These are phyloP conservation scores for Biancaea sappan DNA, from an alignment of 306 rosid species.

Conservation along the genomic window DNA sequence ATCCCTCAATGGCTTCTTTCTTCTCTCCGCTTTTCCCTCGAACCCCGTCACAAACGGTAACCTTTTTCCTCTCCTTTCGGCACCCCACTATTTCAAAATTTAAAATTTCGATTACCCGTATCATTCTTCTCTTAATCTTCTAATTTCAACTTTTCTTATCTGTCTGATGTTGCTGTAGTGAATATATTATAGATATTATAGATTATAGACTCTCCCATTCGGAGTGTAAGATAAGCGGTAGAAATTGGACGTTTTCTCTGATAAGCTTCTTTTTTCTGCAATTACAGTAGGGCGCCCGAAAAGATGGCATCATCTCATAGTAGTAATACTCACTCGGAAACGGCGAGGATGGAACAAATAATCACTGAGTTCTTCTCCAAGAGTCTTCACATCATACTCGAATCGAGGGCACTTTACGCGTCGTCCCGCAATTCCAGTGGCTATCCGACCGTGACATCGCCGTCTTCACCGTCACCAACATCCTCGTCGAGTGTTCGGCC, in stretches of 20 bases:
- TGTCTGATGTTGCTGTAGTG: constrained; percentile 13
- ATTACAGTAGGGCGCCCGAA: constrained; percentile 18
- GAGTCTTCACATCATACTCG: constrained; percentile 76
- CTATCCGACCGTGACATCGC: constrained; percentile 59
- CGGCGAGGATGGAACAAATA: constrained; percentile 70
- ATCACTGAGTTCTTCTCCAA: constrained; percentile 79
- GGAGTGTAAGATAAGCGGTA: constrained; percentile 22
- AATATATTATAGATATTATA: no score
- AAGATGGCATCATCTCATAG: constrained; percentile 66
- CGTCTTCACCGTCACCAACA: constrained; percentile 69
- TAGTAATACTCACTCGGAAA: constrained; percentile 66
- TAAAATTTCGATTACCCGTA: background rate
- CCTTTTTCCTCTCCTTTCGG: background rate
- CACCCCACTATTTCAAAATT: background rate
- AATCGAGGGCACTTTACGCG: constrained; percentile 63
- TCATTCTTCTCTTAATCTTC: no score
- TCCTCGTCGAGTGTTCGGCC: constrained; percentile 78
- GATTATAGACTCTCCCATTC: background rate
- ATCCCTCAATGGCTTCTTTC: background rate
- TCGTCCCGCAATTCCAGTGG: constrained; percentile 69
- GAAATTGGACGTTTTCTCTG: constrained; percentile 5
- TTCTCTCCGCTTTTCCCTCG: background rate
- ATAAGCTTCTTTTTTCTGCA: constrained; percentile 25
- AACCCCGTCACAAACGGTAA: constrained; percentile 11
- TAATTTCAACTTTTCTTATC: background rate